Evolutionary conservation across 202 grass and related monocot genomes (phyloP).

Genomic region (Carex arenaria): DNA sequence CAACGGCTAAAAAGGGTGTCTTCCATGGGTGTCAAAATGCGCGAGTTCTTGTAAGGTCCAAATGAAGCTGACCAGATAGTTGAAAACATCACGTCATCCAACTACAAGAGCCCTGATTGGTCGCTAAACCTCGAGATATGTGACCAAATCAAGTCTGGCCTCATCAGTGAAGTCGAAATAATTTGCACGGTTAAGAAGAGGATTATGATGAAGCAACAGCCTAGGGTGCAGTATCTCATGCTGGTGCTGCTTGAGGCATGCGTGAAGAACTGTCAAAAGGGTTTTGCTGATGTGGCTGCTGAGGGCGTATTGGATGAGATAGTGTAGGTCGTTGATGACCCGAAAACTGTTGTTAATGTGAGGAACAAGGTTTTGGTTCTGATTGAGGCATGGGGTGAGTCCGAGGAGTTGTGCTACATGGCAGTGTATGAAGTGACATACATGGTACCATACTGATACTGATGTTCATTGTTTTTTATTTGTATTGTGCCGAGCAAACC

Average conservation of each 20-base stretch:
- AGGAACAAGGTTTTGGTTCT: conserved; percentile 70
- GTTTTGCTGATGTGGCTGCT: conserved; percentile 75
- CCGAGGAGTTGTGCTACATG: conserved; percentile 60
- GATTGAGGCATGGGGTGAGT: conserved; percentile 87
- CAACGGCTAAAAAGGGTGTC: conserved; percentile 68
- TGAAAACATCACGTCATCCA: conserved; percentile 54
- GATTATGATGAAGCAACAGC: conserved; percentile 58
- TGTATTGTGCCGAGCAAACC: conserved; percentile 20
- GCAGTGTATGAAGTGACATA: conserved; percentile 85
- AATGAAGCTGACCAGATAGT: conserved; percentile 81
- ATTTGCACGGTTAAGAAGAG: conserved; percentile 70
- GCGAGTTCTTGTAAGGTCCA: conserved; percentile 71
- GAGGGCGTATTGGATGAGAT: conserved; percentile 80
- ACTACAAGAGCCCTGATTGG: conserved; percentile 57
- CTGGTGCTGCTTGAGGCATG: conserved; percentile 67
- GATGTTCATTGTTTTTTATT: not conserved
- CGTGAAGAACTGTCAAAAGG: conserved; percentile 79
- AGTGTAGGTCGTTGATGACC: conserved; percentile 73
- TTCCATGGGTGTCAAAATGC: conserved; percentile 82
- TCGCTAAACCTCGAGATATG: conserved; percentile 81
- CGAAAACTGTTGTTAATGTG: conserved; percentile 60
- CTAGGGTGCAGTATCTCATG: conserved; percentile 56
- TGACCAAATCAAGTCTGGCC: conserved; percentile 56
- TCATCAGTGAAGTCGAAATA: conserved; percentile 55
- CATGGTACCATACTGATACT: conserved; percentile 41